These are phyloP conservation scores for Oenanthe sinensis DNA, from an alignment of 129 eudicot genomes.

Conservation along the genomic window DNA sequence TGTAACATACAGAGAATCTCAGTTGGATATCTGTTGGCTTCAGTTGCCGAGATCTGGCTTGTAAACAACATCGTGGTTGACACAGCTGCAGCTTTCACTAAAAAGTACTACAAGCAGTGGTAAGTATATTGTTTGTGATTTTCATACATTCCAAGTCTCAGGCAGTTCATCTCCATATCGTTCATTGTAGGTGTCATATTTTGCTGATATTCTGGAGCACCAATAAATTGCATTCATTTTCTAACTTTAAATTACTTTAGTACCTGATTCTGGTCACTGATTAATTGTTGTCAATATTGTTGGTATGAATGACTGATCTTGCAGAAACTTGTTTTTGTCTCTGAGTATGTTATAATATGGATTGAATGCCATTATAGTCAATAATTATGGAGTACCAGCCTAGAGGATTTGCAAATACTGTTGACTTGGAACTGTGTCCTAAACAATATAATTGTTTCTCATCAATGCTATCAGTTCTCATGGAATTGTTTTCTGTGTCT, in stretches of 20 bases:
- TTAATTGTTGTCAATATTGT: neutral
- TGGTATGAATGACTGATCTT: neutral
- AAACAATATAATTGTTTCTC: neutral
- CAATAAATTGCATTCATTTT: neutral
- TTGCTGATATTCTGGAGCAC: neutral
- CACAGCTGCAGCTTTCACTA: constrained; percentile 50
- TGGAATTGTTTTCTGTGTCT: neutral
- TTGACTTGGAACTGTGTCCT: neutral
- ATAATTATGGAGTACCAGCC: neutral
- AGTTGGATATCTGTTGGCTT: constrained; percentile 72
- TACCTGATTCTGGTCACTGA: neutral
- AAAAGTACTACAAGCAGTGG: constrained; percentile 77
- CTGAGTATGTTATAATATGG: neutral
- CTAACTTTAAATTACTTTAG: neutral
- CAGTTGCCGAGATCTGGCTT: constrained; percentile 74
- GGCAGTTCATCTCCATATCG: neutral
- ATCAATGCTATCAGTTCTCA: neutral
- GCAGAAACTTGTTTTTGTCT: neutral
- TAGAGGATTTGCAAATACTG: neutral
- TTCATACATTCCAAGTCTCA: neutral
- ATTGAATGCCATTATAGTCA: neutral
- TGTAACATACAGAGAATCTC: constrained; percentile 68
- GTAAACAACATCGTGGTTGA: constrained; percentile 43
- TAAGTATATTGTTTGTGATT: constrained; percentile 14
- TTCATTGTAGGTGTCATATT: neutral